Conservation (phyloP, 352 stramenopile genomes). For the Pythium rishiriense region DNA sequence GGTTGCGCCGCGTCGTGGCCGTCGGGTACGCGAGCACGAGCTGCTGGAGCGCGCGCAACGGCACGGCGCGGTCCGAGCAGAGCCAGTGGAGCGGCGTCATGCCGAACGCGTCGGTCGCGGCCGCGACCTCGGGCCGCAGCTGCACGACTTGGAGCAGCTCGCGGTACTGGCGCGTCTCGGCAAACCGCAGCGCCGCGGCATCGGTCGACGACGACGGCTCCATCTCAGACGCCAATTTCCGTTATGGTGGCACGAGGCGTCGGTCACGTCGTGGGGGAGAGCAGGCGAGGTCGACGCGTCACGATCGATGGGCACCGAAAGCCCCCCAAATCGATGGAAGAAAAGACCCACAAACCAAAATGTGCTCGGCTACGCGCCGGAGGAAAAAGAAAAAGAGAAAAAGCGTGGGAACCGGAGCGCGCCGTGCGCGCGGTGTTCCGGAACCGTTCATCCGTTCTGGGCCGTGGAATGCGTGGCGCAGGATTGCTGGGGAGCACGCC, state of each 20-base stretch:
- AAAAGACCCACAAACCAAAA: no score
- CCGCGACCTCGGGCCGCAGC: slow-evolving; percentile 20
- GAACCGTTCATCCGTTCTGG: slow-evolving; percentile 6
- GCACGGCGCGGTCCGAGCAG: slow-evolving; percentile 28
- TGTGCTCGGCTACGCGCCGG: neutral
- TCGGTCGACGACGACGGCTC: slow-evolving; percentile 16
- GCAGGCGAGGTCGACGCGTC: no score
- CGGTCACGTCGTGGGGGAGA: neutral
- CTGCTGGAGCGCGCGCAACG: slow-evolving; percentile 43
- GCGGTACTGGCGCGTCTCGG: slow-evolving; percentile 26
- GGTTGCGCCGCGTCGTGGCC: slow-evolving; percentile 44
- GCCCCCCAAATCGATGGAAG: neutral
- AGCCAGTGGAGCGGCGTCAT: slow-evolving; percentile 39
- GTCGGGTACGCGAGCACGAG: slow-evolving; percentile 52
- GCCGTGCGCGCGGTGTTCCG: slow-evolving; percentile 3
- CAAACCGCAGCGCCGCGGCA: slow-evolving; percentile 20
- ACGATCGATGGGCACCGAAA: slow-evolving; percentile 1
- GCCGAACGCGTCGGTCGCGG: slow-evolving; percentile 27
- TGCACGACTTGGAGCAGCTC: slow-evolving; percentile 27
- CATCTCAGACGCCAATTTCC: slow-evolving; percentile 3
- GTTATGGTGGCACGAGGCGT: neutral
- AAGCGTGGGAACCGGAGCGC: neutral
- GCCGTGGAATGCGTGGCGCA: neutral
- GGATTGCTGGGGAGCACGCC: slow-evolving; percentile 3
- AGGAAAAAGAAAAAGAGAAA: neutral